A percentile compares a stretch with the other conserved stretches of the same genome.
These are phyloP conservation scores for Coemansia javaensis DNA, from an alignment of 192 early-diverging fungal species.

Conservation along the genomic window DNA sequence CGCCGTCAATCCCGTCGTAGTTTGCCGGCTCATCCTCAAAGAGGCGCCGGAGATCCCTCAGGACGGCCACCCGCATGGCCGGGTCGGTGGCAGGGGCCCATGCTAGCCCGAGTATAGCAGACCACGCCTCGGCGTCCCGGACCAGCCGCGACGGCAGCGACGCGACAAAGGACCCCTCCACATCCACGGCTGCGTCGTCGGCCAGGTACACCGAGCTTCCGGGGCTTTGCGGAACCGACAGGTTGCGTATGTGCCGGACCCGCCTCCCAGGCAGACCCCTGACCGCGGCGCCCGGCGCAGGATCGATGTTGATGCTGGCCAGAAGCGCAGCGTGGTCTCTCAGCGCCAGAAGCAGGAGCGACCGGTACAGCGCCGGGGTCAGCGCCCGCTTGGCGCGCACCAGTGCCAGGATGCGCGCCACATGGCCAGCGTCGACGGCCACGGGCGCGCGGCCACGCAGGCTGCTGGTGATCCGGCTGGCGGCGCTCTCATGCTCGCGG, in stretches of 20 bases:
- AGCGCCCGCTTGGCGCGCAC: constrained; percentile 32
- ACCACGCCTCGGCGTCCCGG: constrained; percentile 12
- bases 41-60: constrained; percentile 12
- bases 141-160: constrained; percentile 26
- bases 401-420: constrained; percentile 16
- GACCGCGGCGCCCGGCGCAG: neutral
- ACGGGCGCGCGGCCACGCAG: constrained; percentile 20
- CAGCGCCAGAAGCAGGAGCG: constrained; percentile 23
- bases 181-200: neutral
- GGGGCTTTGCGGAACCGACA: constrained; percentile 8
- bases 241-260: constrained; percentile 19
- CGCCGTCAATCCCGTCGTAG: constrained; percentile 2
- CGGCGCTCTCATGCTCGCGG: constrained; percentile 23
- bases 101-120: constrained; percentile 22
- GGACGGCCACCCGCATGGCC: constrained; percentile 11
- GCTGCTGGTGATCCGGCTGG: constrained; percentile 40
- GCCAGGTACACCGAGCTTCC: constrained; percentile 3
- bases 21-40: constrained; percentile 38
- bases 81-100: constrained; percentile 20
- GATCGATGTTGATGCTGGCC: constrained; percentile 30
- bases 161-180: constrained; percentile 18
- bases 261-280: neutral
- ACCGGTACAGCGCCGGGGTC: constrained; percentile 30
- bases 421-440: constrained; percentile 12
- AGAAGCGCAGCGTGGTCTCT: constrained; percentile 29